These are phyloP conservation scores for Trypanosoma brucei DNA, from an alignment of 208 protist species.

Conservation along the genomic window DNA sequence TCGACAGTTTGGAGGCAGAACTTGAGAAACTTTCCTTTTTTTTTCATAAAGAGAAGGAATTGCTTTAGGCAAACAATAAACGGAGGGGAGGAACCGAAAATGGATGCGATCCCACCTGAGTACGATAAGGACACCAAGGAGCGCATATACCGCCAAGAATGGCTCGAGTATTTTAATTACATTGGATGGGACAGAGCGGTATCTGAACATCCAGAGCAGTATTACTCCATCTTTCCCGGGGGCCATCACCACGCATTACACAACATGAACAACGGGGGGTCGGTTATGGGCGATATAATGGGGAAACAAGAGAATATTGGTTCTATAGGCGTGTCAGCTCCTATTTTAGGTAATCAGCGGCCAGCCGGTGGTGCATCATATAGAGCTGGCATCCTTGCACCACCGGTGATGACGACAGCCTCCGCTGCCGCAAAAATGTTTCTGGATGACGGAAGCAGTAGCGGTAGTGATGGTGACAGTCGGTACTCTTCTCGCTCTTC, in stretches of 20 bases:
- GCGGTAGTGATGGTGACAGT: conserved; percentile 6
- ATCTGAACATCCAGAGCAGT: conserved; percentile 57
- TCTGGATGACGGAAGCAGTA: conserved; percentile 17
- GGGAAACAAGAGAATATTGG: conserved; percentile 1
- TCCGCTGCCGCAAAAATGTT: conserved; percentile 10
- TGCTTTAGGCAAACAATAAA: conserved; percentile 5
- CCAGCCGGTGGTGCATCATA: not conserved
- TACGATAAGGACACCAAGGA: conserved; percentile 68
- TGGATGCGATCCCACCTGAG: conserved; percentile 78
- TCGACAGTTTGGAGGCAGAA: too few species aligned
- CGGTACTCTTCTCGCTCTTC: conserved; percentile 1
- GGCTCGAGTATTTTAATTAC: conserved; percentile 84
- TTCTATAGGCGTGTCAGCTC: not conserved
- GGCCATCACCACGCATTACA: conserved; percentile 2
- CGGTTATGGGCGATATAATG: not conserved
- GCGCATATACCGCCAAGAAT: conserved; percentile 82
- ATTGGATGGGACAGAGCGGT: conserved; percentile 61
- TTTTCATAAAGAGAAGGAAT: conserved; percentile 1
- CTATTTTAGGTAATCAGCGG: conserved; percentile 12
- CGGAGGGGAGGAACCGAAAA: conserved; percentile 5
- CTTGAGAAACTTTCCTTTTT: too few species aligned
- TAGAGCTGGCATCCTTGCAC: conserved; percentile 1
- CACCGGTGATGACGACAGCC: conserved; percentile 4
- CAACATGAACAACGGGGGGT: not conserved
- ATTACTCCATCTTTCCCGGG: conserved; percentile 43